Percentiles rank a stretch among this genome's conserved stretches.
phyloP scores from a whole-genome alignment of 352 stramenopile genomes.

The Globisporangium heterothallicum region DNA sequence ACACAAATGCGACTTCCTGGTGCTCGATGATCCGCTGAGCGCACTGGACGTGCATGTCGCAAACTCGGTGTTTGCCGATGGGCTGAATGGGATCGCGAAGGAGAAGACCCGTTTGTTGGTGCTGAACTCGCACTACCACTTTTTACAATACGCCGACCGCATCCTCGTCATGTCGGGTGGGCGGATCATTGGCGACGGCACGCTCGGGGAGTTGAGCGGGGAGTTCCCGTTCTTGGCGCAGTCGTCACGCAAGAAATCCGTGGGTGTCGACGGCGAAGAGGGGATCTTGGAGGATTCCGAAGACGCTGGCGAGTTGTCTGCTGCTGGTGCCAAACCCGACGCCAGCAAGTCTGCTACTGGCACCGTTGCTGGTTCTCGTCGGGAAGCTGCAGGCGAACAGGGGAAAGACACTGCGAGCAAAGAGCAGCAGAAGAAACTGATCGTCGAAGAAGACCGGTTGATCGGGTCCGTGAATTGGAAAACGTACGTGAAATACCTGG shows the following conservation, averaged over 20 bases:
- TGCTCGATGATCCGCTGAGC: constrained; percentile 67
- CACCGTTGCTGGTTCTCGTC: background rate
- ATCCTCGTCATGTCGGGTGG: constrained; percentile 35
- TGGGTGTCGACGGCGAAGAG: background rate
- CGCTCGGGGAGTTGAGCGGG: constrained; percentile 14
- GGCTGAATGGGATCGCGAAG: constrained; percentile 23
- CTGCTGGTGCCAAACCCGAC: background rate
- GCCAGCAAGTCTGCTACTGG: background rate
- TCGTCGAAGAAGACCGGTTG: constrained; percentile 33
- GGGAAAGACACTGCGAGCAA: constrained; percentile 1
- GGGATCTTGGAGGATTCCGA: background rate
- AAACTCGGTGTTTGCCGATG: constrained; percentile 29
- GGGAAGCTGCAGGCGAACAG: background rate
- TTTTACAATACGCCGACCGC: constrained; percentile 29
- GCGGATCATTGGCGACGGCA: constrained; percentile 27
- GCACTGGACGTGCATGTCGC: constrained; percentile 52
- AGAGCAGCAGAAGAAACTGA: constrained; percentile 25
- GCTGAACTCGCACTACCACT: constrained; percentile 41
- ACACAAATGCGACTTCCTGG: constrained; percentile 43
- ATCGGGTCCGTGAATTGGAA: constrained; percentile 30
- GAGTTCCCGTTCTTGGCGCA: constrained; percentile 24
- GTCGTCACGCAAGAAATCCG: constrained; percentile 5
- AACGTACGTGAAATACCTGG: constrained; percentile 49
- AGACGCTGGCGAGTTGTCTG: too few species aligned
- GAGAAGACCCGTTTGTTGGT: constrained; percentile 33